A percentile compares a stretch with the other conserved stretches of the same genome.
phyloP scores from a whole-genome alignment of 2,329 filamentous ascomycete genomes.

The Coleophoma cylindrospora region DNA sequence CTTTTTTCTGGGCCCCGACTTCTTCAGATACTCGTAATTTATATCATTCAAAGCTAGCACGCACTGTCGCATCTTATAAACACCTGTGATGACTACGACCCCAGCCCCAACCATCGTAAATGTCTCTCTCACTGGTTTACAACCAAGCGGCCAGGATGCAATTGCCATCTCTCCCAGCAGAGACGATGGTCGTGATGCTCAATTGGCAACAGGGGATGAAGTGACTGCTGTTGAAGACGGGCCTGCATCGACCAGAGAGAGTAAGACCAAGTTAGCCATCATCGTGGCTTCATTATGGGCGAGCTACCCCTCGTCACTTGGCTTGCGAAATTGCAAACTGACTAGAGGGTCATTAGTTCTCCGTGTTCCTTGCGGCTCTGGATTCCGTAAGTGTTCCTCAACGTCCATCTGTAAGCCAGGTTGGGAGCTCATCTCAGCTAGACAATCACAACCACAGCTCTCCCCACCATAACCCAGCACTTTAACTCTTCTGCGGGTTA shows the following conservation, averaged over 20 bases:
- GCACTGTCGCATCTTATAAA: no score
- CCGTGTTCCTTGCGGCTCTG: not conserved
- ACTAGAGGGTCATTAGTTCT: not conserved
- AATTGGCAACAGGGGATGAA: no score
- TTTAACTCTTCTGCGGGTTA: constrained; percentile 48
- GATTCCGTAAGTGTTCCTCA: not conserved
- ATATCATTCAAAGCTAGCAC: no score
- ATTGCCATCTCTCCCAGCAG: no score
- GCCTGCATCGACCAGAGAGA: not conserved
- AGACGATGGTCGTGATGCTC: no score
- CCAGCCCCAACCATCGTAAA: no score
- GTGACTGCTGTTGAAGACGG: no score
- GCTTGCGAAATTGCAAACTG: not conserved
- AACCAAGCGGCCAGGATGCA: no score
- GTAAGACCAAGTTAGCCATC: not conserved
- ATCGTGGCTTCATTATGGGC: not conserved
- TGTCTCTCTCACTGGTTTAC: no score
- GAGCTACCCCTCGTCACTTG: not conserved
- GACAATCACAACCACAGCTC: constrained; percentile 56
- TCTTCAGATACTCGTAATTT: no score
- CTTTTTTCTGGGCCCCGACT: no score
- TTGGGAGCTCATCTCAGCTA: not conserved
- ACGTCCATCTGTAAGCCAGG: not conserved
- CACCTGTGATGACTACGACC: no score
- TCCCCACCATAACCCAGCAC: constrained; percentile 52